These are phyloP conservation scores for Wallacemonas sp. DNA, from an alignment of 208 protist species.

Conservation along the genomic window DNA sequence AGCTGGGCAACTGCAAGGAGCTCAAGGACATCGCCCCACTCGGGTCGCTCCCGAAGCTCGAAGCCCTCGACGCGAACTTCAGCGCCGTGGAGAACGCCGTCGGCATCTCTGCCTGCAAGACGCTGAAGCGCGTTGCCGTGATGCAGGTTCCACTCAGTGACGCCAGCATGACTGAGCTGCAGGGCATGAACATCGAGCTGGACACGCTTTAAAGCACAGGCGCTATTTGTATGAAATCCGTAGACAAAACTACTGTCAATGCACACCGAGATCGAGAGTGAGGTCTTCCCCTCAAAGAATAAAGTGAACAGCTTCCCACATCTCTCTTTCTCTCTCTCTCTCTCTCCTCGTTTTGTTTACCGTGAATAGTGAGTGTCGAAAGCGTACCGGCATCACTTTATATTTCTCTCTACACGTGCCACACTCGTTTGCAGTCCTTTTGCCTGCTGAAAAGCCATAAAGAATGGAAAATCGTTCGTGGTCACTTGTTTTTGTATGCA, in stretches of 20 bases:
- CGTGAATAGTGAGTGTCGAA: no score
- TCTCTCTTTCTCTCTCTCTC: no score
- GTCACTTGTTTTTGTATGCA: no score
- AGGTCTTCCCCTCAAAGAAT: no score
- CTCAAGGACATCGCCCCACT: constrained; percentile 15
- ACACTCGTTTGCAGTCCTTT: no score
- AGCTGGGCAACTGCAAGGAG: background rate
- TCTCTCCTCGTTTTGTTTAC: no score
- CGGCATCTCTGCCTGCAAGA: background rate
- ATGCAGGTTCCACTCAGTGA: background rate
- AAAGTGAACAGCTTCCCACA: no score
- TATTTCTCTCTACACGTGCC: no score
- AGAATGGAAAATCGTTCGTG: no score
- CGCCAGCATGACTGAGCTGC: background rate
- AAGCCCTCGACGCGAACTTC: background rate
- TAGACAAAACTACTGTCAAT: background rate
- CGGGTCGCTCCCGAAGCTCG: background rate
- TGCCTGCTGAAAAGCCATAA: no score
- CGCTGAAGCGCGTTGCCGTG: background rate
- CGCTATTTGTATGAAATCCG: background rate
- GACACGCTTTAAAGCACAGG: constrained; percentile 1
- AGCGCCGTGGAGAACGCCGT: constrained; percentile 4
- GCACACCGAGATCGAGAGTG: background rate
- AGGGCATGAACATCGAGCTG: constrained; percentile 8
- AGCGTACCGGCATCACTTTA: no score